phyloP scores from a whole-genome alignment of 163 green algal species.

The Chloroidium sp. region DNA sequence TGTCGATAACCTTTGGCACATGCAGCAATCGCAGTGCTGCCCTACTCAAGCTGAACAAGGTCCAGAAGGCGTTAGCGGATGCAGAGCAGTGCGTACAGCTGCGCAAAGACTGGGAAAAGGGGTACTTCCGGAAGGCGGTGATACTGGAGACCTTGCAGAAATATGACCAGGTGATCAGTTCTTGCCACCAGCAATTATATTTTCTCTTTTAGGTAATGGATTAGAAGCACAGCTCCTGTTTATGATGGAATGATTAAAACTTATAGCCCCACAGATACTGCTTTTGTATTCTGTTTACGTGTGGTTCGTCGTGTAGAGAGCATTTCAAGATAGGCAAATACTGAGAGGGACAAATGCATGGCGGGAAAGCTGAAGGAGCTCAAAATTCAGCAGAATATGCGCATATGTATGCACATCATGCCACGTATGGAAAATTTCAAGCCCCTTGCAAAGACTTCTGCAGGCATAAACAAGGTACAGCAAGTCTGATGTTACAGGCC shows the following conservation, averaged over 20 bases:
- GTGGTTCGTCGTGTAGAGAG: background rate
- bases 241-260: background rate
- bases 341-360: background rate
- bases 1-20: background rate
- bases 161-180: slow-evolving; percentile 24
- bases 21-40: slow-evolving; percentile 71
- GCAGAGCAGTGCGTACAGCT: slow-evolving; percentile 51
- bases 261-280: background rate
- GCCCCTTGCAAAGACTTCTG: background rate
- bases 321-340: background rate
- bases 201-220: slow-evolving; percentile 1
- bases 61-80: slow-evolving; percentile 67
- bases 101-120: slow-evolving; percentile 61
- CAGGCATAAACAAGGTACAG: background rate
- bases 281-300: too few relatives aligned
- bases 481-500: slow-evolving; percentile 18
- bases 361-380: background rate
- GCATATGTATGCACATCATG: background rate
- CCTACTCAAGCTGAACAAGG: slow-evolving; percentile 76
- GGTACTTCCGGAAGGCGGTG: slow-evolving; percentile 50
- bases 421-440: background rate
- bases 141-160: slow-evolving; percentile 48
- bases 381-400: background rate
- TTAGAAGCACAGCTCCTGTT: slow-evolving; percentile 3
- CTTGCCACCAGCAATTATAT: slow-evolving; percentile 9